phyloP scores from a whole-genome alignment of 1,284 basidiomycete genomes.

The Malassezia psittaci region DNA sequence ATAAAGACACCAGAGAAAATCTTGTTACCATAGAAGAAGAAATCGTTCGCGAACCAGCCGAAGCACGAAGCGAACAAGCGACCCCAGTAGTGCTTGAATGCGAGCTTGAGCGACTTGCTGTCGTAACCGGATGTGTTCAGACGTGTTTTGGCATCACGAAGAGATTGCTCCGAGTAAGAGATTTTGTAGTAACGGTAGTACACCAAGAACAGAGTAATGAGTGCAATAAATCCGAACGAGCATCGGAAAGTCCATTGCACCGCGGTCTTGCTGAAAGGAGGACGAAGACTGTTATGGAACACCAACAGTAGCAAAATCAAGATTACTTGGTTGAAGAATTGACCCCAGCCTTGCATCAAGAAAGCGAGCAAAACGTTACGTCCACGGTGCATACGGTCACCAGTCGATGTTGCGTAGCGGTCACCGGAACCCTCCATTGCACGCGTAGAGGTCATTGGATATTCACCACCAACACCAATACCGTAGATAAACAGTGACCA shows the following conservation, averaged over 20 bases:
- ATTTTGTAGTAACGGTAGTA: conserved; percentile 54
- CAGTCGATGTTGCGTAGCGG: conserved; percentile 48
- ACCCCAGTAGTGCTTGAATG: conserved; percentile 52
- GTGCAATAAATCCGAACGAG: conserved; percentile 53
- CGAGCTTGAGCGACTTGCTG: conserved; percentile 51
- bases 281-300: conserved; percentile 50
- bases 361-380: conserved; percentile 54
- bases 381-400: conserved; percentile 55
- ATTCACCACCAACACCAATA: conserved; percentile 52
- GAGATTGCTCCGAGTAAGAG: conserved; percentile 47
- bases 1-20: conserved; percentile 46
- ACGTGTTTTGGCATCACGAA: conserved; percentile 51
- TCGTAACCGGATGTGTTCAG: conserved; percentile 53
- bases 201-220: conserved; percentile 53
- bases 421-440: conserved; percentile 51
- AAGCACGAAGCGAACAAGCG: conserved; percentile 52
- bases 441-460: conserved; percentile 55
- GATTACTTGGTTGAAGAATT: conserved; percentile 53
- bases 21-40: conserved; percentile 51
- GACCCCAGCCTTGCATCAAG: conserved; percentile 54
- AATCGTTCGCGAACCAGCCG: conserved; percentile 54
- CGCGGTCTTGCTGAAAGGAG: conserved; percentile 50
- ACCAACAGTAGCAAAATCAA: conserved; percentile 53
- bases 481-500: conserved; percentile 53
- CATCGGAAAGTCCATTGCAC: conserved; percentile 55